Base-by-base conservation (phyloP, 2,329 filamentous ascomycete species). In the Fusarium foetens region DNA sequence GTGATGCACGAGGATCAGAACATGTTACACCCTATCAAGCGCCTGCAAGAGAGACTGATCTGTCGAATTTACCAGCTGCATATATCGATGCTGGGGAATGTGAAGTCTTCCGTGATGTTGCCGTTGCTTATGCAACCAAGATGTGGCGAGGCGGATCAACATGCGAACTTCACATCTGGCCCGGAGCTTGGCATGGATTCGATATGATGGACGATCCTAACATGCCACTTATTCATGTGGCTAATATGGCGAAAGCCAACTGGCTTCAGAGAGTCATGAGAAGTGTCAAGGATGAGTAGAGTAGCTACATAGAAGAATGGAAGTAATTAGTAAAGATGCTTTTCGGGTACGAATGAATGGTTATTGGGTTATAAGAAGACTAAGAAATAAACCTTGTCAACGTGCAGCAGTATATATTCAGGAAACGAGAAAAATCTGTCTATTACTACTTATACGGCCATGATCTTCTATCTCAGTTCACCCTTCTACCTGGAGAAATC, bases 61-160 rank as follows among this genome's bases (percentile, higher is more conserved):
- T 64, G 5, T 48, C 59, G 4, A 46, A 36, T 10, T 25, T 65
- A 0, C 62, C 62, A 0, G 19, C 36, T 5, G 23, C 62, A 9
- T 65, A 65, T 4, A 64, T 65, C 9, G 62, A 65, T 7, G 41
- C 41, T 10, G 62, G 59, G 3, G 59, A 64, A 11, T 64, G 62
- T 3, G 62, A 65, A 14, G 59, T 64, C 3, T 65, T 65, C 19
- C 46, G 62, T 0, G 59, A 65, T 23, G 59, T 64, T 3, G 59
- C 46, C 5, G 35, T 57, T 19, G 27, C 59, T 13, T 65, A 65
- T 21, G 62, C 62, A 7, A 48, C 48, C 4, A 41, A 36, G 3
- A 46, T 64, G 48, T 65, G 59, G 62, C 27, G 25, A 21, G 38
- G 46, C 8, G 62, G 62, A 16, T 64, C 60, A 17, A 64, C 59